Base-by-base conservation (phyloP, 352 stramenopile species). In the Phytophthora multivora region DNA sequence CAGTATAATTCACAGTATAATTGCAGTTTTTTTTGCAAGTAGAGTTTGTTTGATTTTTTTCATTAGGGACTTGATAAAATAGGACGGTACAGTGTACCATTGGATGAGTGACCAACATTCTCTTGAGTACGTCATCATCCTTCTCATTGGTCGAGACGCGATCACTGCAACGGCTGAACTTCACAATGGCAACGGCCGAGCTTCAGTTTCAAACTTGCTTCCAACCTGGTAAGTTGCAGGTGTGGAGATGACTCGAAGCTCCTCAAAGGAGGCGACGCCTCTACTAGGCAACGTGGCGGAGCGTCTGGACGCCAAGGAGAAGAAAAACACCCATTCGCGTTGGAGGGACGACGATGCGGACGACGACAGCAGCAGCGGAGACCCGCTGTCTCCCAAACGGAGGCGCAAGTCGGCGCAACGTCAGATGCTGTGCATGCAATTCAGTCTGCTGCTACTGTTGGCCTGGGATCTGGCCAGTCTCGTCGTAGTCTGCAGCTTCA, bases 381-480 rank as follows among this genome's bases (percentile, higher is more conserved):
- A 63, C 51, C 21, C 48, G 13, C 42, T 62, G 19, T 49, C 36
- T 4, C 56, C 51, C 26, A 71, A 63, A 46, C 62, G 58, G 10
- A 53, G 53, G 12, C 58, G 55, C 40, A 75, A 67, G 54, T 62
- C 64, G 28, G 56, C 63, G 28, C 66, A 80, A 41, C 80, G 80
- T 21, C 74, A 88, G 50, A 75, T 90, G 65, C 66, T 86, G 49
- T 90, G 80, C 53, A 48, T 90, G 49, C 80, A 90, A 64, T 86
- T 90, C 67, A 87, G 61, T 60, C 73, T 88, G 26, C 72, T 90
- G 57, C 41, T 90, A 15, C 45, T 90, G n/a, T 50, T 90, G 8
- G 66, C 68, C 15, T 65, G 69, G 51, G 80, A 90, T 33, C 53
- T 90, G 52, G 64, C 71, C 41, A 79, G 67, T 61, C 71, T 91